Percentiles rank a stretch among this genome's conserved stretches.
Evolutionary conservation across 805 yeast species (phyloP).

Genomic region (Lachancea mirantina): DNA sequence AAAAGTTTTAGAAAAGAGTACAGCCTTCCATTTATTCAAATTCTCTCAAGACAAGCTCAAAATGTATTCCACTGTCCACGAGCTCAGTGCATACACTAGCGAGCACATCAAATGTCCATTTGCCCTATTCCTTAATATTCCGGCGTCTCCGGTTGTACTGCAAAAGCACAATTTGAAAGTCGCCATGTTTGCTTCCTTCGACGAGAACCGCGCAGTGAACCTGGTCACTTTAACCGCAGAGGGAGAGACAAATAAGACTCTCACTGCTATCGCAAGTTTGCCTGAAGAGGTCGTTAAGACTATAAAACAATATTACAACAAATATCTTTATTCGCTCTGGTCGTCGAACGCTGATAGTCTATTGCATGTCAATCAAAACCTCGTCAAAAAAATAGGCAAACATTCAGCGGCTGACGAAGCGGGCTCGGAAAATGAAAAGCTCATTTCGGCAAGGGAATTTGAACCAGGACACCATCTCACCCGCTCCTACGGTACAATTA

Average conservation of each 20-base stretch:
- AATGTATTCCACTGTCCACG: slow-evolving; percentile 67
- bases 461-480: slow-evolving; percentile 12
- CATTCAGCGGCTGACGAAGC: slow-evolving; percentile 3
- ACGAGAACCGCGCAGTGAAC: slow-evolving; percentile 26
- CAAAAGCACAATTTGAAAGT: slow-evolving; percentile 35
- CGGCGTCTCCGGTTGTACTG: slow-evolving; percentile 35
- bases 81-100: slow-evolving; percentile 38
- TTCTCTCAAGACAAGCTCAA: slow-evolving; percentile 34
- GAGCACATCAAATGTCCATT: slow-evolving; percentile 59
- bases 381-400: slow-evolving; percentile 14
- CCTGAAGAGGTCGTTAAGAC: slow-evolving; percentile 7
- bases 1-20: slow-evolving; percentile 64
- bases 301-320: slow-evolving; percentile 4
- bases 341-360: slow-evolving; percentile 19
- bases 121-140: slow-evolving; percentile 57
- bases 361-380: slow-evolving; percentile 16
- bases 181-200: slow-evolving; percentile 42
- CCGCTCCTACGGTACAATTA: slow-evolving; percentile 27
- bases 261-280: slow-evolving; percentile 7
- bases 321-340: slow-evolving; percentile 17
- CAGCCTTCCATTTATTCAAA: slow-evolving; percentile 81
- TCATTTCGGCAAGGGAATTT: neutral
- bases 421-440: neutral
- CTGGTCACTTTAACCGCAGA: slow-evolving; percentile 6
- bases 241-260: slow-evolving; percentile 8